These are phyloP conservation scores for Fusarium redolens DNA, from an alignment of 2,329 filamentous ascomycete genomes.

Conservation along the genomic window DNA sequence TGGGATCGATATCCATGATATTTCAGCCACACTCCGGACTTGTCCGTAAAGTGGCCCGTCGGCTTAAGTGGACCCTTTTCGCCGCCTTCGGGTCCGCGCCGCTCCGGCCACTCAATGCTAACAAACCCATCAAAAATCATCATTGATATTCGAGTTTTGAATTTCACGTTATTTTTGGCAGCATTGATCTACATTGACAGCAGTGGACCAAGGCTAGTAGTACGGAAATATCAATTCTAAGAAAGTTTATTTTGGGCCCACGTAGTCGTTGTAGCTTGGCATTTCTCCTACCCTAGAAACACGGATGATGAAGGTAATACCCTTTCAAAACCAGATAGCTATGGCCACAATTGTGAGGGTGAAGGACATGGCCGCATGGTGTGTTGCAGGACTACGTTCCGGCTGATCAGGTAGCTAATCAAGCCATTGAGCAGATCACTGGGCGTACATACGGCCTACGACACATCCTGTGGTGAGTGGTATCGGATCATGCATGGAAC, in stretches of 20 bases:
- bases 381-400: neutral
- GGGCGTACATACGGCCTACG: neutral
- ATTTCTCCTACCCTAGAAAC: conserved; percentile 17
- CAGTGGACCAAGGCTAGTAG: neutral
- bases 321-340: neutral
- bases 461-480: neutral
- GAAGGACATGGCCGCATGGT: conserved; percentile 2
- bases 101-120: conserved; percentile 24
- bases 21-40: conserved; percentile 32
- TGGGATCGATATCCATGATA: conserved; percentile 1
- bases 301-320: neutral
- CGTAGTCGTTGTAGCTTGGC: neutral
- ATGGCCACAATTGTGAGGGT: conserved; percentile 9
- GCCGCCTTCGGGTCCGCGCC: conserved; percentile 34
- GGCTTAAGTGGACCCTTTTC: conserved; percentile 25
- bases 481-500: conserved; percentile 17
- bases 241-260: neutral
- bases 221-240: neutral
- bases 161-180: conserved; percentile 34
- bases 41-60: conserved; percentile 14
- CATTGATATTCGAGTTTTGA: neutral
- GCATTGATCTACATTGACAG: neutral
- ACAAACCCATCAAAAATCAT: conserved; percentile 1
- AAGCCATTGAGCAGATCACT: neutral
- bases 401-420: neutral